Evolutionary conservation across 2,329 filamentous ascomycete species (phyloP), one percentile per base, ranked within the genome.

Genomic region (Scortechinia acanthostroma): DNA sequence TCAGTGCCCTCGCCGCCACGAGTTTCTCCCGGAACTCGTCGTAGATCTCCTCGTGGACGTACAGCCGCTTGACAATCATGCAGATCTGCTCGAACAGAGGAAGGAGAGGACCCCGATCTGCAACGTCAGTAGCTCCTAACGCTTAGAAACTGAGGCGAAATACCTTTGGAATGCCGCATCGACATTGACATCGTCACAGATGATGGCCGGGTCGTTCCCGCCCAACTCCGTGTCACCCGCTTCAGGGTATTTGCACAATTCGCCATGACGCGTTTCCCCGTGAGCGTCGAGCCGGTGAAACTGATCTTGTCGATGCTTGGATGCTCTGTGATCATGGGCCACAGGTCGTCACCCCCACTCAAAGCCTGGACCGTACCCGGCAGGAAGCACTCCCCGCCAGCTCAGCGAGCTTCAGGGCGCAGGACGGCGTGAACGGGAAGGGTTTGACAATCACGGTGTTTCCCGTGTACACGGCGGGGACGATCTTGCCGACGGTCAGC

Each of bases 291-390:
- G 2, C 80, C 79, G 0, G 80, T 84, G 60, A 85, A 85, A 51
- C 67, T 71, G 55, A 85, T 74, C 66, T 81, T 84, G 46, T 73
- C 68, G 46, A 83, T 71, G 17, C 68, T 73, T 0, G 76, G 75
- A 52, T 84, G 79, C n/a, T 56, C 58, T 0, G 76, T 80, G 44
- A 84, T 57, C 68, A 68, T 69, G 1, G 74, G 76, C 3, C 80
- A 80, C 4, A 85, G 70, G 35, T 68, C 64, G 51, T 83, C 78
- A 44, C 76, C 76, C 4, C 80, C 80, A 44, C 74, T 74, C 2
- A 85, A 58, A 0, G 67, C 73, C 53, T 83, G 78, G 2, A 84
- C 55, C n/a, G 85, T 76, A 30, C 80, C 80, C 1, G 76, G 71
- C 2, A 77, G 77, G 59, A 83, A 77, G 59, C 81, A 64, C 19